phyloP scores from a whole-genome alignment of 306 rosid species.

The Hylodesmum podocarpum region DNA sequence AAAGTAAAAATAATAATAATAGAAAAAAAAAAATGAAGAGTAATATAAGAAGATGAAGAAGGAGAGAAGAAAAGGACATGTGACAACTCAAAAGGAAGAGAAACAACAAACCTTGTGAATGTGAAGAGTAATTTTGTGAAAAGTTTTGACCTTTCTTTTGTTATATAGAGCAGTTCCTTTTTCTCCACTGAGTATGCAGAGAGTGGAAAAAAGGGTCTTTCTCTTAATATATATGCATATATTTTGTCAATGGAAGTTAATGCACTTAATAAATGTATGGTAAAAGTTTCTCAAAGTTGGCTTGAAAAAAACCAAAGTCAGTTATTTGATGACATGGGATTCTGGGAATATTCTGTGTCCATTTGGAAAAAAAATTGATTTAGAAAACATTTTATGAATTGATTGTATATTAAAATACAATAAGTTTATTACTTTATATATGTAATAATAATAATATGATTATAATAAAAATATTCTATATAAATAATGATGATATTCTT shows the following conservation, averaged over 20 bases:
- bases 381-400: no score
- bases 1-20: no score
- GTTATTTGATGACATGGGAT: neutral
- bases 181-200: neutral
- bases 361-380: no score
- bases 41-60: neutral
- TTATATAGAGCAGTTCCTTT: neutral
- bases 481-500: no score
- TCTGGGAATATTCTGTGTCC: neutral
- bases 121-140: neutral
- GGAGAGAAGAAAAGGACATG: neutral
- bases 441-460: no score
- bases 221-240: neutral
- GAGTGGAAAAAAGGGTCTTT: neutral
- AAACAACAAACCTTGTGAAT: constrained; percentile 15
- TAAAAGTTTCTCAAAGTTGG: neutral
- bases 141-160: neutral
- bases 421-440: no score
- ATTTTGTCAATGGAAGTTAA: neutral
- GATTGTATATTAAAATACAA: no score
- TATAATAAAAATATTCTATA: no score
- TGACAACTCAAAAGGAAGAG: neutral
- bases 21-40: neutral
- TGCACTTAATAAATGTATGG: neutral
- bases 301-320: neutral